Conservation (phyloP, 2,329 filamentous ascomycete species). For the Phaeosphaeriaceae sp. region DNA sequence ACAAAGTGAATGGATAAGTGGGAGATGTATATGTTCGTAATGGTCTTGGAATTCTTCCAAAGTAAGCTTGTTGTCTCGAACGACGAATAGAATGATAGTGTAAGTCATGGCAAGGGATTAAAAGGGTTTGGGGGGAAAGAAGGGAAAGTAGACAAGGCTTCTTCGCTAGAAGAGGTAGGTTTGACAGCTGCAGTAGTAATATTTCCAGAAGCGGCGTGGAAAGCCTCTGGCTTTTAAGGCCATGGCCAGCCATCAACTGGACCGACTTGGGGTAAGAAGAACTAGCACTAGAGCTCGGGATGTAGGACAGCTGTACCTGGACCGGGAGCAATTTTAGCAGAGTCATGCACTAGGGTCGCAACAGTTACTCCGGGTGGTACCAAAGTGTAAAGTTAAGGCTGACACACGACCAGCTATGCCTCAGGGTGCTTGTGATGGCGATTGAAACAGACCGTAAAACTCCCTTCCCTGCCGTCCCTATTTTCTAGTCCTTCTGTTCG, state of each 20-base stretch:
- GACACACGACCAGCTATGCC: not conserved
- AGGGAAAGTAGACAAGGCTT: no score
- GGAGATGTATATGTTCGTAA: slow-evolving; percentile 37
- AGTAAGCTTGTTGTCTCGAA: slow-evolving; percentile 26
- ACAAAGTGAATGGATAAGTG: slow-evolving; percentile 28
- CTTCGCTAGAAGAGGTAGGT: not conserved
- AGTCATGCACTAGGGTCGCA: slow-evolving; percentile 16
- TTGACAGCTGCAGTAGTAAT: slow-evolving; percentile 13
- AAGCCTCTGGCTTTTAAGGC: slow-evolving; percentile 13
- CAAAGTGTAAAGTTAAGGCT: not conserved
- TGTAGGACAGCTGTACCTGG: no score
- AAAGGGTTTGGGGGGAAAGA: not conserved
- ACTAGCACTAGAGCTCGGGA: not conserved
- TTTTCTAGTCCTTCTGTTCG: no score
- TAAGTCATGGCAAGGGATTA: slow-evolving; percentile 27
- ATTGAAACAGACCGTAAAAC: slow-evolving; percentile 1
- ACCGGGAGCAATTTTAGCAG: slow-evolving; percentile 8
- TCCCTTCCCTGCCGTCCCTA: not conserved
- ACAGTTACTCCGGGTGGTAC: slow-evolving; percentile 3
- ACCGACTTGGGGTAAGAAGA: slow-evolving; percentile 1
- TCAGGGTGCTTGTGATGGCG: no score
- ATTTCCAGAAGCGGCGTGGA: slow-evolving; percentile 19
- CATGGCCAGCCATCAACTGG: not conserved
- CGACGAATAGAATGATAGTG: slow-evolving; percentile 34
- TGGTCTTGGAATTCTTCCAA: slow-evolving; percentile 35